Evolutionary conservation across 768 basidiomycete genomes (phyloP).

Genomic region (Astraeus odoratus): DNA sequence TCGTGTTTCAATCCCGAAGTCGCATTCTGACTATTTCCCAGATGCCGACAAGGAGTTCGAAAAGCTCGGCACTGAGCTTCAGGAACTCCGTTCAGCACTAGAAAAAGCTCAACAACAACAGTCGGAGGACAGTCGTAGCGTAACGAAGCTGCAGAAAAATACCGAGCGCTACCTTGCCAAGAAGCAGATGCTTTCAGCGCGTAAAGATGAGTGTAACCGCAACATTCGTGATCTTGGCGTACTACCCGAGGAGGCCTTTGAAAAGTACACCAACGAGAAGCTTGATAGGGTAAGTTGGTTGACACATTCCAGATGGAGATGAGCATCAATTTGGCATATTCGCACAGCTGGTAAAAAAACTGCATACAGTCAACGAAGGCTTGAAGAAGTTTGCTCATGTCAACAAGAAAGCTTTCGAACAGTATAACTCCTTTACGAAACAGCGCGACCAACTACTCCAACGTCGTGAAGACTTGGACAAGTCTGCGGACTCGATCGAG

Average conservation of each 20-base stretch:
- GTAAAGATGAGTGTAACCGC: constrained; percentile 92
- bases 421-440: constrained; percentile 96
- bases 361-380: constrained; percentile 88
- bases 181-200: constrained; percentile 71
- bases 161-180: constrained; percentile 94
- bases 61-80: constrained; percentile 50
- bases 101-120: constrained; percentile 81
- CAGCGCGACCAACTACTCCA: constrained; percentile 87
- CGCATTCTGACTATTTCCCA: constrained; percentile 18
- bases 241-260: constrained; percentile 93
- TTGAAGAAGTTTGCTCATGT: constrained; percentile 97
- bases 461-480: constrained; percentile 87
- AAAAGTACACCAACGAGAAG: constrained; percentile 85
- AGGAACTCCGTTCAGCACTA: constrained; percentile 55
- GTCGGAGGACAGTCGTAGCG: constrained; percentile 76
- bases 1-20: background rate
- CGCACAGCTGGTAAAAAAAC: constrained; percentile 80
- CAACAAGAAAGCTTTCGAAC: constrained; percentile 99
- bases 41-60: constrained; percentile 73
- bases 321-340: constrained; percentile 6
- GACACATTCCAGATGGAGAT: background rate
- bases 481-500: constrained; percentile 82
- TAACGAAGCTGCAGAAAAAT: constrained; percentile 90
- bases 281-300: constrained; percentile 66
- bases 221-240: constrained; percentile 96